Percentiles rank a stretch among this genome's conserved stretches.
These are phyloP conservation scores for Fusarium haematococcum DNA, from an alignment of 2,329 filamentous ascomycete genomes.

Conservation along the genomic window DNA sequence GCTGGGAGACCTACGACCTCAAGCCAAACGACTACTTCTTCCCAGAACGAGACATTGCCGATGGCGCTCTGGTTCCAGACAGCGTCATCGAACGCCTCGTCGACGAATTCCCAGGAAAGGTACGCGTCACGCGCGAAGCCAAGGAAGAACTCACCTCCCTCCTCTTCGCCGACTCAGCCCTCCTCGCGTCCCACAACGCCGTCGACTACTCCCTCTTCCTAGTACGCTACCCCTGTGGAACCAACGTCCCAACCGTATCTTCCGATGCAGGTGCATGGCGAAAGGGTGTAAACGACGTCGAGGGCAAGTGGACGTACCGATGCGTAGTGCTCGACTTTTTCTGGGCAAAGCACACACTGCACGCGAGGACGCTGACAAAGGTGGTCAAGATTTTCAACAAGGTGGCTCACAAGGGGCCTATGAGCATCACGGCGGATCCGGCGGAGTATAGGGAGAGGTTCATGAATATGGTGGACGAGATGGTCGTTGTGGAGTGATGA, in stretches of 20 bases:
- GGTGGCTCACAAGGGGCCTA: constrained; percentile 73
- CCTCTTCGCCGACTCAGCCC: constrained; percentile 71
- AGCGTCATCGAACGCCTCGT: constrained; percentile 74
- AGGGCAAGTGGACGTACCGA: constrained; percentile 75
- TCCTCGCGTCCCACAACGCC: constrained; percentile 72
- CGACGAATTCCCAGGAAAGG: constrained; percentile 75
- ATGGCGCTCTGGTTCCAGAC: constrained; percentile 71
- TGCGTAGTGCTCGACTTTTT: constrained; percentile 80
- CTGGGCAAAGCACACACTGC: constrained; percentile 79
- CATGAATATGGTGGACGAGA: constrained; percentile 60
- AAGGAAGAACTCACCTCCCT: constrained; percentile 66
- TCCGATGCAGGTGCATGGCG: constrained; percentile 63
- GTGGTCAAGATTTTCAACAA: constrained; percentile 73
- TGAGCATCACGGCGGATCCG: constrained; percentile 79
- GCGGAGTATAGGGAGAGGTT: constrained; percentile 73
- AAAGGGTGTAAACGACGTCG: constrained; percentile 68
- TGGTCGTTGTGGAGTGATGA: constrained; percentile 51
- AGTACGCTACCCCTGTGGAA: constrained; percentile 58
- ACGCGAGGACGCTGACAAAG: constrained; percentile 73
- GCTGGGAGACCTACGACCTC: constrained; percentile 80
- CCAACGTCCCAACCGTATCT: background rate
- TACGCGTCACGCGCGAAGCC: constrained; percentile 66
- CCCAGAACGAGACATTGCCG: constrained; percentile 77
- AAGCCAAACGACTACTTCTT: constrained; percentile 83
- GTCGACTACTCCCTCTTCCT: constrained; percentile 83